phyloP scores from a whole-genome alignment of 192 early-diverging fungal species.

The Allomyces arbusculus region DNA sequence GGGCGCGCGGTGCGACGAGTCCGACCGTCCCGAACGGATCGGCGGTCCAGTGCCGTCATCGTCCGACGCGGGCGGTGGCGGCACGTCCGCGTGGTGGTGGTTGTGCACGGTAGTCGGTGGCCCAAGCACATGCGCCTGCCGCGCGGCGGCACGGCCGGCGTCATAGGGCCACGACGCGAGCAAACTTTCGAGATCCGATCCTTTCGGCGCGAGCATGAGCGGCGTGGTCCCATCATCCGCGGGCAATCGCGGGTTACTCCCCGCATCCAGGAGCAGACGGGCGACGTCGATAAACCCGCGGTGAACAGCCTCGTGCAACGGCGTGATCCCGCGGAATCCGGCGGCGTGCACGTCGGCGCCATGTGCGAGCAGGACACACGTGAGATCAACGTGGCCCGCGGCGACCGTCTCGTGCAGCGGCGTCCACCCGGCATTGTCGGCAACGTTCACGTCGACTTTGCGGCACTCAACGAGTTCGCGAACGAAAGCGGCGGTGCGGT shows the following conservation, averaged over 20 bases:
- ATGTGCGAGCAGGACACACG: constrained; percentile 15
- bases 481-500: not conserved
- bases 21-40: too few species aligned
- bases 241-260: not conserved
- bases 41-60: too few species aligned
- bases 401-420: constrained; percentile 26
- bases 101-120: too few species aligned
- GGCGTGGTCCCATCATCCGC: not conserved
- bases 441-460: constrained; percentile 15
- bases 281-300: constrained; percentile 6
- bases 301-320: constrained; percentile 20
- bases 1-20: too few species aligned
- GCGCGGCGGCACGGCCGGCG: too few species aligned
- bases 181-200: too few species aligned
- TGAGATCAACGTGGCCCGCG: constrained; percentile 11
- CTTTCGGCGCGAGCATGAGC: too few species aligned
- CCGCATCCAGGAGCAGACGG: not conserved
- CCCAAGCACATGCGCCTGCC: too few species aligned
- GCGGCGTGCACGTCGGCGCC: constrained; percentile 22
- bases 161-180: too few species aligned
- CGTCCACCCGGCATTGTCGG: constrained; percentile 19
- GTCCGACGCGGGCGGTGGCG: too few species aligned
- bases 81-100: too few species aligned
- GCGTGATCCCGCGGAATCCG: constrained; percentile 10
- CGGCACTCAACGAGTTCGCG: not conserved